Conservation (phyloP, 2,329 filamentous ascomycete genomes). For the Tolypocladium cylindrosporum region DNA sequence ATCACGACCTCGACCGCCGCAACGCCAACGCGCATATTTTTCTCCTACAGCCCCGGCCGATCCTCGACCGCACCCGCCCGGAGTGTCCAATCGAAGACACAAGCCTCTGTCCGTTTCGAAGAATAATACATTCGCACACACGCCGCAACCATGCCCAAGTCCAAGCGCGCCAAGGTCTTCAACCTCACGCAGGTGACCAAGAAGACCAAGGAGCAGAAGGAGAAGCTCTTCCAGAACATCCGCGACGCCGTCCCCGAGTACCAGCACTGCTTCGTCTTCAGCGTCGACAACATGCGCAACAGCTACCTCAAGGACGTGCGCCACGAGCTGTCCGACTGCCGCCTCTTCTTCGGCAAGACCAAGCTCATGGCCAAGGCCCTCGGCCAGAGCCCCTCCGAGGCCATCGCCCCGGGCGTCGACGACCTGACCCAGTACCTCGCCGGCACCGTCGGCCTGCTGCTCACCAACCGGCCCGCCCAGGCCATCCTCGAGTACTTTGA, state of each 20-base stretch:
- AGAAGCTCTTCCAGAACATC: conserved; percentile 80
- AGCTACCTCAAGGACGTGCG: conserved; percentile 88
- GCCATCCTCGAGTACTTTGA: conserved; percentile 65
- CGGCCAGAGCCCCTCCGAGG: conserved; percentile 65
- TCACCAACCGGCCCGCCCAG: conserved; percentile 66
- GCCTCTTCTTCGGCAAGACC: conserved; percentile 97
- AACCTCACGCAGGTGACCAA: conserved; percentile 87
- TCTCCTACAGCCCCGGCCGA: background rate
- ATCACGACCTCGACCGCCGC: conserved; percentile 9
- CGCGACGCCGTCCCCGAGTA: conserved; percentile 77
- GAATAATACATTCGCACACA: conserved; percentile 7
- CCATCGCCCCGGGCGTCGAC: conserved; percentile 70
- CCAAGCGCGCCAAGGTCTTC: conserved; percentile 81
- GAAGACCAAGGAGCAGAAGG: conserved; percentile 86
- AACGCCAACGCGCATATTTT: background rate
- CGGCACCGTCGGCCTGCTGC: conserved; percentile 82
- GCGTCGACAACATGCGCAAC: conserved; percentile 96
- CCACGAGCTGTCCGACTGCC: conserved; percentile 66
- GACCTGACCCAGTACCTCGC: conserved; percentile 57
- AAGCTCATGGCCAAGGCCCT: conserved; percentile 98
- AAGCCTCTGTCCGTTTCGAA: background rate
- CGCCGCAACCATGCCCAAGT: conserved; percentile 71
- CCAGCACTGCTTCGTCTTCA: conserved; percentile 87
- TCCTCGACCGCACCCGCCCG: background rate
- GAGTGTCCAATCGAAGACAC: background rate